A percentile compares a stretch with the other conserved stretches of the same genome.
Conservation (phyloP, 108 stramenopile genomes). For the Aurantiochytrium sp. region DNA sequence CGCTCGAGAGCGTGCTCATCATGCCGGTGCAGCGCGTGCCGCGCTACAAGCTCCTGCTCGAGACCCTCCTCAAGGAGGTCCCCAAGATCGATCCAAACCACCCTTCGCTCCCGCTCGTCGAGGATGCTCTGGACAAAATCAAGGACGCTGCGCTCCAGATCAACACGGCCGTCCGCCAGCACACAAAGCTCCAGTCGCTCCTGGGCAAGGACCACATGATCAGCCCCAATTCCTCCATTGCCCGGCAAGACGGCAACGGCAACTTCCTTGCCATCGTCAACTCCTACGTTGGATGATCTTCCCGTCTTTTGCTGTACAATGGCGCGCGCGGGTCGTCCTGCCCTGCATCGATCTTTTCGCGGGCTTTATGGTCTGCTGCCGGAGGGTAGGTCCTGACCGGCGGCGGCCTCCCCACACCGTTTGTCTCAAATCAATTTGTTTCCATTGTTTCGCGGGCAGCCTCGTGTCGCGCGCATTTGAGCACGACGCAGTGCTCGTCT, state of each 20-base stretch:
- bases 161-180: conserved; percentile 11
- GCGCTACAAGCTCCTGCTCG: background rate
- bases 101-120: background rate
- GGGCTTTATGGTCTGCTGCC: no score
- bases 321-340: no score
- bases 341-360: no score
- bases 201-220: conserved; percentile 20
- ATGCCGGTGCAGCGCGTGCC: conserved; percentile 11
- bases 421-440: no score
- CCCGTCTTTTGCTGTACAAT: no score
- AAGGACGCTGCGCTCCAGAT: background rate
- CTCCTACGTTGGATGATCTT: background rate
- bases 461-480: no score
- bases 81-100: conserved; percentile 15
- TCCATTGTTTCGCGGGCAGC: no score
- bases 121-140: background rate
- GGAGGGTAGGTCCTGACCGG: no score
- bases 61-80: conserved; percentile 20
- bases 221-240: conserved; percentile 18
- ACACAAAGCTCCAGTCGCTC: conserved; percentile 2
- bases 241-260: background rate
- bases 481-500: no score
- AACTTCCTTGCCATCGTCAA: conserved; percentile 13
- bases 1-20: background rate
- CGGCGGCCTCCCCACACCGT: no score